Conservation (phyloP, 805 yeast genomes). For the Lipomyces yamadae region DNA sequence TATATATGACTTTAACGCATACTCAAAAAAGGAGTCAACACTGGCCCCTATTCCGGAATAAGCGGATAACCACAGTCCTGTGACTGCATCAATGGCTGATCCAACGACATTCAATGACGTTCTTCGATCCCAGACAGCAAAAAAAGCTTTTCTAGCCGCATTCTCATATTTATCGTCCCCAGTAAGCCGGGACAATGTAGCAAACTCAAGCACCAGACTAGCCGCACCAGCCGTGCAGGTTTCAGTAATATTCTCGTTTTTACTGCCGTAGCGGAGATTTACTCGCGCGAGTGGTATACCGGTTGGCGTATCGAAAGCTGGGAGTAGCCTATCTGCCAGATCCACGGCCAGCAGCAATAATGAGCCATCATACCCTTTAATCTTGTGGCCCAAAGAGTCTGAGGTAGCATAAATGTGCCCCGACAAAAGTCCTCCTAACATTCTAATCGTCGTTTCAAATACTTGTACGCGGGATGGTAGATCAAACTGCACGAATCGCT, state of each 20-base stretch:
- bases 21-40: slow-evolving; percentile 87
- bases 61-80: slow-evolving; percentile 60
- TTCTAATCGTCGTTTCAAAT: slow-evolving; percentile 82
- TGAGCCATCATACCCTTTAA: slow-evolving; percentile 67
- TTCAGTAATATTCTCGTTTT: slow-evolving; percentile 49
- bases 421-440: slow-evolving; percentile 79
- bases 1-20: slow-evolving; percentile 76
- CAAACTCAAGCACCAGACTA: slow-evolving; percentile 79
- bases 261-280: slow-evolving; percentile 62
- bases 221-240: slow-evolving; percentile 91
- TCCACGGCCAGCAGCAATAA: slow-evolving; percentile 74
- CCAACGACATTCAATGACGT: slow-evolving; percentile 70
- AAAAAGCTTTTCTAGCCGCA: slow-evolving; percentile 64
- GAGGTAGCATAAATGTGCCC: slow-evolving; percentile 74
- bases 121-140: slow-evolving; percentile 71
- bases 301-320: slow-evolving; percentile 65
- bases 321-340: slow-evolving; percentile 69
- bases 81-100: slow-evolving; percentile 69
- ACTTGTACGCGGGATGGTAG: slow-evolving; percentile 79
- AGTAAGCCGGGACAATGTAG: slow-evolving; percentile 73
- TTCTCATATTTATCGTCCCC: slow-evolving; percentile 73
- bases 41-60: slow-evolving; percentile 89
- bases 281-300: slow-evolving; percentile 82
- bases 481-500: slow-evolving; percentile 54
- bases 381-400: slow-evolving; percentile 50